Percentiles rank a stretch among this genome's conserved stretches.
Evolutionary conservation across 305 asterid species (phyloP).

Genomic region (Euphrasia arctica): DNA sequence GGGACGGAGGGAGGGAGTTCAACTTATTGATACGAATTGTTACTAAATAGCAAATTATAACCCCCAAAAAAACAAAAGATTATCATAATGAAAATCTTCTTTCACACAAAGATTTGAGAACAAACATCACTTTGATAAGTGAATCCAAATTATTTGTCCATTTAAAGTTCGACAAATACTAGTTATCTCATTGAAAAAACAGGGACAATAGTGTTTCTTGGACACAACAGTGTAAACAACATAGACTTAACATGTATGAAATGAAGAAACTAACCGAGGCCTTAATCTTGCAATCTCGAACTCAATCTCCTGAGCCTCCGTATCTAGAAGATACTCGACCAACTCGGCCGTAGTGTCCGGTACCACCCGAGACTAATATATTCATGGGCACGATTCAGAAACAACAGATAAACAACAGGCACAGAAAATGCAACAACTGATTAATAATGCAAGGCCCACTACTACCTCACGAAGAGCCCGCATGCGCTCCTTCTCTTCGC

Average conservation of each 20-base stretch:
- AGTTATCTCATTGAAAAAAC: not conserved
- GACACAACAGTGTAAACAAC: not conserved
- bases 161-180: not conserved
- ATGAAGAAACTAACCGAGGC: conserved; percentile 52
- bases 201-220: not conserved
- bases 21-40: too few relatives aligned
- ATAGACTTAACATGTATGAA: not conserved
- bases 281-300: conserved; percentile 84
- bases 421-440: conserved; percentile 9
- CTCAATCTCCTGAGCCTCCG: conserved; percentile 91
- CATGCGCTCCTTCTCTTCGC: conserved; percentile 59
- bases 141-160: not conserved
- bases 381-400: conserved; percentile 1
- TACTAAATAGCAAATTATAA: too few relatives aligned
- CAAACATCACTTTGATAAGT: not conserved
- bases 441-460: not conserved
- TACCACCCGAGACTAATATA: conserved; percentile 58
- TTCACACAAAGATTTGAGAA: not conserved
- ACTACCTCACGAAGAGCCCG: conserved; percentile 65
- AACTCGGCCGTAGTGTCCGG: conserved; percentile 59
- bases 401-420: conserved; percentile 10
- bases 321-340: conserved; percentile 86
- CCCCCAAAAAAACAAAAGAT: too few relatives aligned
- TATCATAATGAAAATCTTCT: too few relatives aligned
- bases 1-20: too few relatives aligned